Percentiles rank a stretch among this genome's conserved stretches.
phyloP scores from a whole-genome alignment of 768 basidiomycete genomes.

The Paxillus involutus region DNA sequence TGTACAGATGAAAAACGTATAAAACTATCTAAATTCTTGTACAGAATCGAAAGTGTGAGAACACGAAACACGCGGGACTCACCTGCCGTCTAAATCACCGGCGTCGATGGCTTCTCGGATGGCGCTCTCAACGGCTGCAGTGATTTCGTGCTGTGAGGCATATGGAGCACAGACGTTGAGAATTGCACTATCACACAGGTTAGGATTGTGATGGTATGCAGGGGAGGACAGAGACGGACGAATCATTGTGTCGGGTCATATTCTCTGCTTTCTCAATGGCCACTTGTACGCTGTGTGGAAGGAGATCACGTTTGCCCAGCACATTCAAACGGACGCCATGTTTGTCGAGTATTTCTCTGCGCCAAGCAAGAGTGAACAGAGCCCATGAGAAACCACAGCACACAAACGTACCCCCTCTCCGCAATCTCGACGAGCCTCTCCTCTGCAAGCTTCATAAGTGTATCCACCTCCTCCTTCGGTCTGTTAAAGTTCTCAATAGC shows the following conservation, averaged over 20 bases:
- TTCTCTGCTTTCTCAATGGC: slow-evolving; percentile 72
- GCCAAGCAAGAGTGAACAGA: background rate
- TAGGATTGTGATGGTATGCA: background rate
- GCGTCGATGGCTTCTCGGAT: slow-evolving; percentile 34
- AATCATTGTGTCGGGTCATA: slow-evolving; percentile 71
- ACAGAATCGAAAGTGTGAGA: background rate
- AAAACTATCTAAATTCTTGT: background rate
- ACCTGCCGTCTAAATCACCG: slow-evolving; percentile 30
- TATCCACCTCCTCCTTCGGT: slow-evolving; percentile 79
- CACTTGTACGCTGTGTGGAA: slow-evolving; percentile 73
- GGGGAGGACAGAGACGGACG: slow-evolving; percentile 39
- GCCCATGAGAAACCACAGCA: background rate
- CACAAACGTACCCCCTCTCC: slow-evolving; percentile 65
- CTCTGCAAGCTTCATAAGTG: slow-evolving; percentile 84
- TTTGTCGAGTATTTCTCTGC: slow-evolving; percentile 76
- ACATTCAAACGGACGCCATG: slow-evolving; percentile 86
- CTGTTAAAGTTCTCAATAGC: slow-evolving; percentile 97
- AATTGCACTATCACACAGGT: slow-evolving; percentile 57
- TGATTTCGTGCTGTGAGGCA: slow-evolving; percentile 88
- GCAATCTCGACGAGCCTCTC: slow-evolving; percentile 77
- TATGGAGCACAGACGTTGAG: slow-evolving; percentile 95
- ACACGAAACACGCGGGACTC: background rate
- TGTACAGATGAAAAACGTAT: background rate
- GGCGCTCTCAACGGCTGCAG: slow-evolving; percentile 58
- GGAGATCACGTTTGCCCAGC: slow-evolving; percentile 70